A percentile compares a stretch with the other conserved stretches of the same genome.
Conservation (phyloP, 257 asterid genomes). For the Primulina tabacum region DNA sequence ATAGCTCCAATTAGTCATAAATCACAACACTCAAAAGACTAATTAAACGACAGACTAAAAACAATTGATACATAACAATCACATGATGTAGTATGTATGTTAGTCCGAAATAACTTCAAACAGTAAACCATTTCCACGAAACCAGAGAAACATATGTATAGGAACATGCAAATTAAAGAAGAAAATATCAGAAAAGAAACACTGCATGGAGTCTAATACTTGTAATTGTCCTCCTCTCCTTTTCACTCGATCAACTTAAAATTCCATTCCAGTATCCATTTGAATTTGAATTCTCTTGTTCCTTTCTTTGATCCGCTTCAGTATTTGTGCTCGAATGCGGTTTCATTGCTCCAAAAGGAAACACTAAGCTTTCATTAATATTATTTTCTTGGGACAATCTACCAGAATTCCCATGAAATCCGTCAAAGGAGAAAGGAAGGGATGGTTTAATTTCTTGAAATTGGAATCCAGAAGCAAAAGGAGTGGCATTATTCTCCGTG, state of each 20-base stretch:
- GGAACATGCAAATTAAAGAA: conserved; percentile 4
- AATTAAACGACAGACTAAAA: neutral
- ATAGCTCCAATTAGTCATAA: neutral
- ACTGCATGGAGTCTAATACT: neutral
- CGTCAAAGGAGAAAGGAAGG: conserved; percentile 38
- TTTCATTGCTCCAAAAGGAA: conserved; percentile 48
- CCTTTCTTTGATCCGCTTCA: conserved; percentile 41
- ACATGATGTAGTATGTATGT: conserved; percentile 1
- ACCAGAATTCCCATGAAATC: conserved; percentile 23
- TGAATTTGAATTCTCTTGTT: conserved; percentile 35
- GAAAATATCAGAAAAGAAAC: neutral
- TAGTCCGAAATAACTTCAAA: conserved; percentile 25
- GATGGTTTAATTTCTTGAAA: conserved; percentile 66
- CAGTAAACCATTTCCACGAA: conserved; percentile 11
- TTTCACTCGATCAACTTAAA: conserved; percentile 48
- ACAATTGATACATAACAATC: neutral
- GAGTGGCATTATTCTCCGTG: conserved; percentile 20
- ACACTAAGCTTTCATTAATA: conserved; percentile 41
- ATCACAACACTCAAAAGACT: neutral
- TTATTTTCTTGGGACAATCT: conserved; percentile 33
- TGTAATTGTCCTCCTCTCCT: neutral
- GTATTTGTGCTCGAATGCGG: conserved; percentile 31
- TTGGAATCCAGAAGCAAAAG: conserved; percentile 42
- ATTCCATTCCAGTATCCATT: conserved; percentile 72
- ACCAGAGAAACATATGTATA: neutral